These are phyloP conservation scores for Colletotrichum shisoi DNA, from an alignment of 2,329 filamentous ascomycete species.

Conservation along the genomic window DNA sequence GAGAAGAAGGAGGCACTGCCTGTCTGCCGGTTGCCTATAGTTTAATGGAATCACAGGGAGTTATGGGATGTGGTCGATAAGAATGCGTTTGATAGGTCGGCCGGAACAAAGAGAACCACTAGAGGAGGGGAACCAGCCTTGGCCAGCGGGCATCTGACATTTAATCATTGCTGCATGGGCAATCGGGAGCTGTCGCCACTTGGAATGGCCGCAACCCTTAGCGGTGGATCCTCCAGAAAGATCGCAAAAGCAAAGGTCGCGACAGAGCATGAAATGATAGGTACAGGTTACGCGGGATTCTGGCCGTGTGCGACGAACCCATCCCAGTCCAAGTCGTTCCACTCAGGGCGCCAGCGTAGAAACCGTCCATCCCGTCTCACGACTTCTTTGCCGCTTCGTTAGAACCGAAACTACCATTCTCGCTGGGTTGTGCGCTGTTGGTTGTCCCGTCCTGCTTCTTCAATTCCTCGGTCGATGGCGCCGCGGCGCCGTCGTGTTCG, in stretches of 20 bases:
- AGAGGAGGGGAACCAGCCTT: conserved; percentile 5
- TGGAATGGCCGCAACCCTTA: not conserved
- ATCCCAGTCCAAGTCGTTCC: not conserved
- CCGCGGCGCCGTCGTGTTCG: not conserved
- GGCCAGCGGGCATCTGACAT: conserved; percentile 2
- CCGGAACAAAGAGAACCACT: conserved; percentile 10
- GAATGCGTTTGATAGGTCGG: conserved; percentile 21
- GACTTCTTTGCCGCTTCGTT: conserved; percentile 11
- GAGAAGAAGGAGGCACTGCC: not conserved
- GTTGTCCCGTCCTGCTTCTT: conserved; percentile 11
- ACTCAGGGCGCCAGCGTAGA: too few relatives aligned
- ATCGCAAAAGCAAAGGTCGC: conserved; percentile 1
- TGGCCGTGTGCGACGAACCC: not conserved
- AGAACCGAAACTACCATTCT: not conserved
- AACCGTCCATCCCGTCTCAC: not conserved
- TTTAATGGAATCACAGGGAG: not conserved
- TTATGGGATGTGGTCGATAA: conserved; percentile 14
- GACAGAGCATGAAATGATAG: not conserved
- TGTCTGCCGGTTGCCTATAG: not conserved
- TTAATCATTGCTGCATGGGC: conserved; percentile 13
- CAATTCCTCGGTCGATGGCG: conserved; percentile 1
- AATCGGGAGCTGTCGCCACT: conserved; percentile 22
- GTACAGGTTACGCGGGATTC: not conserved
- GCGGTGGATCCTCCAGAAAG: not conserved
- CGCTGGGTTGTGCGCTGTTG: not conserved